phyloP scores from a whole-genome alignment of 2,329 filamentous ascomycete species.

The Diaporthe sp. region DNA sequence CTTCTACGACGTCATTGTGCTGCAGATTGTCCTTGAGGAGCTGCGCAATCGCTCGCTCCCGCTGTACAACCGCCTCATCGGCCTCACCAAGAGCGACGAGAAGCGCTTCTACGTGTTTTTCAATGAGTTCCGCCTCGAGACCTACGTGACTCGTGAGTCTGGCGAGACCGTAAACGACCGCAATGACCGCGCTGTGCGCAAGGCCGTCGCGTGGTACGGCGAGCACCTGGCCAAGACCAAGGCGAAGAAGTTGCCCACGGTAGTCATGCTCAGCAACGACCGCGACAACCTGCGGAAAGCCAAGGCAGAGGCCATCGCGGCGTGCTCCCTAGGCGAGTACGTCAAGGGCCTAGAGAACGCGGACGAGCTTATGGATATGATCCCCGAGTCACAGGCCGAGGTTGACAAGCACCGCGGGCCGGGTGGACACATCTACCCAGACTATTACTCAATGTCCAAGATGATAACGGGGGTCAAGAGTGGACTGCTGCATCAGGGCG shows the following conservation, averaged over 20 bases:
- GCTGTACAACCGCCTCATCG: conserved; percentile 92
- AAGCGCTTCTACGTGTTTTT: conserved; percentile 99
- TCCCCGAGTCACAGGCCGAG: conserved; percentile 80
- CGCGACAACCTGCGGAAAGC: conserved; percentile 87
- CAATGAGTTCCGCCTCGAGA: conserved; percentile 97
- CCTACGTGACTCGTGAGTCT: conserved; percentile 78
- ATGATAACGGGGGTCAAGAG: conserved; percentile 94
- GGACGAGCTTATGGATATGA: conserved; percentile 91
- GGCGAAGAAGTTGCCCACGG: conserved; percentile 72
- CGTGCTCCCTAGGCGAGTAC: conserved; percentile 78
- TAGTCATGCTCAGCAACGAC: conserved; percentile 96
- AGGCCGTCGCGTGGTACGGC: conserved; percentile 89
- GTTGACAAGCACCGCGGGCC: conserved; percentile 72
- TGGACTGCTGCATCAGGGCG: conserved; percentile 90
- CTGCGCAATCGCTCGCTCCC: conserved; percentile 93
- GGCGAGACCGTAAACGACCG: conserved; percentile 95
- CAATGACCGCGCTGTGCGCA: conserved; percentile 91
- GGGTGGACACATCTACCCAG: conserved; percentile 81
- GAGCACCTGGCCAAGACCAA: conserved; percentile 79
- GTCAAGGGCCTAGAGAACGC: conserved; percentile 86
- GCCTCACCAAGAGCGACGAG: conserved; percentile 92
- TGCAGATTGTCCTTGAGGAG: conserved; percentile 97
- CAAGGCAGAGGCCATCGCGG: conserved; percentile 77
- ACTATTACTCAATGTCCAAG: conserved; percentile 89
- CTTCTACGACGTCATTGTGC: conserved; percentile 95